Evolutionary conservation across 768 basidiomycete genomes (phyloP).

Genomic region (Piloderma croceum): DNA sequence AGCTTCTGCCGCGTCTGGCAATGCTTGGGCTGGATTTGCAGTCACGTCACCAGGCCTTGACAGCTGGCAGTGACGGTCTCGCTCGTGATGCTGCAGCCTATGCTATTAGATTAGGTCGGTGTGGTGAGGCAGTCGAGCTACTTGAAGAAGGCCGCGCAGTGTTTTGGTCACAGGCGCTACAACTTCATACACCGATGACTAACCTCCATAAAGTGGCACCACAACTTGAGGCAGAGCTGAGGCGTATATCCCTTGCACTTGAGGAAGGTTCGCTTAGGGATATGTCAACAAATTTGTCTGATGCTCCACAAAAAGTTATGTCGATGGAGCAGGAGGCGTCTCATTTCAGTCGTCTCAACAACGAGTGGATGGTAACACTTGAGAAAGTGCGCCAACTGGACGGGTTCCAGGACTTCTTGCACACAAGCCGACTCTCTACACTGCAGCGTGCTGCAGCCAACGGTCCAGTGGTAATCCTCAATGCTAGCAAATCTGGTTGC

Average conservation of each 20-base stretch:
- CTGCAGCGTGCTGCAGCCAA: slow-evolving; percentile 14
- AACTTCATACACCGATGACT: slow-evolving; percentile 20
- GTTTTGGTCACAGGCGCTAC: no score
- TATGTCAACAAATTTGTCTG: background rate
- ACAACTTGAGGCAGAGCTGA: slow-evolving; percentile 10
- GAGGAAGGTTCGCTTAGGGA: background rate
- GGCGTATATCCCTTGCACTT: no score
- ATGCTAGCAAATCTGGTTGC: slow-evolving; percentile 19
- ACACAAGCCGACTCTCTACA: slow-evolving; percentile 9
- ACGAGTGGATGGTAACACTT: slow-evolving; percentile 20
- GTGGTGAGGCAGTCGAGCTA: no score
- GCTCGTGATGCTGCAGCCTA: no score
- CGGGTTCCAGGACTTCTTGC: slow-evolving; percentile 20
- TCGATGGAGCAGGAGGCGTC: slow-evolving; percentile 13
- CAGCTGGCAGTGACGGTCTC: slow-evolving; percentile 12
- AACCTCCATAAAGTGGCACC: slow-evolving; percentile 14
- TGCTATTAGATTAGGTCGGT: no score
- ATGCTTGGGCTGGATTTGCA: no score
- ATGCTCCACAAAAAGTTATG: background rate
- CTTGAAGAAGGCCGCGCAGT: no score
- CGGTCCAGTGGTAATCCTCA: no score
- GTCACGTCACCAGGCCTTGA: no score
- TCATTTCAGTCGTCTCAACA: slow-evolving; percentile 16
- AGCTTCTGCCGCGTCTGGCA: no score
- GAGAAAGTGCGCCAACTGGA: slow-evolving; percentile 22